Conservation (phyloP, 495 filamentous ascomycete species). For the Penicillium lagena region DNA sequence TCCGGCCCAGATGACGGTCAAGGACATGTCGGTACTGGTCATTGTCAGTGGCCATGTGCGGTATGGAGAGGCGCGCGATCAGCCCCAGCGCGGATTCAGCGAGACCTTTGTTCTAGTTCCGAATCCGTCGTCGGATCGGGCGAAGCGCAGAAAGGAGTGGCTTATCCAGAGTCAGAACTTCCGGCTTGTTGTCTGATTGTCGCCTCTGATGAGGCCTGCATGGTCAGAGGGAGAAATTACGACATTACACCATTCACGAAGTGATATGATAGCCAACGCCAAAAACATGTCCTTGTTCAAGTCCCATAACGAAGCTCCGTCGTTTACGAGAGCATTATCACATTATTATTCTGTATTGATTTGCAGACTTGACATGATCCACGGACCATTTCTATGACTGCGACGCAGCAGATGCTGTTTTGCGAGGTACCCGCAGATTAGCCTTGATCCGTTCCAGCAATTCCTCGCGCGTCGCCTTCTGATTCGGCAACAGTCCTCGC, state of each 20-base stretch:
- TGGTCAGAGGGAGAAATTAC: too few species aligned
- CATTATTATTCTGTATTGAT: too few species aligned
- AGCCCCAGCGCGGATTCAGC: constrained; percentile 57
- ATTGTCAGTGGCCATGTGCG: constrained; percentile 61
- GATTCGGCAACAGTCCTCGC: constrained; percentile 66
- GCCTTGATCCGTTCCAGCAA: constrained; percentile 74
- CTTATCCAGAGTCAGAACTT: constrained; percentile 72
- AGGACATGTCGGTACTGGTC: constrained; percentile 64
- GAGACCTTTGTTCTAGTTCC: constrained; percentile 74
- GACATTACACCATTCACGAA: too few species aligned
- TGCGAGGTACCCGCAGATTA: constrained; percentile 56
- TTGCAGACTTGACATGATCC: too few species aligned
- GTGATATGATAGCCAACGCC: too few species aligned
- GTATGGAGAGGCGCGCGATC: constrained; percentile 50
- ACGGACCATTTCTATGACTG: constrained; percentile 1
- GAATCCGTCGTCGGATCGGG: constrained; percentile 52
- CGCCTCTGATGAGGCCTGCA: neutral
- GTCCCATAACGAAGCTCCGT: too few species aligned
- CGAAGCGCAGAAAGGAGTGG: constrained; percentile 48
- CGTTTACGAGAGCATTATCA: too few species aligned
- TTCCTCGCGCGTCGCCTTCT: constrained; percentile 63
- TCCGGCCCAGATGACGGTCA: constrained; percentile 26
- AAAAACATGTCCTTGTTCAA: too few species aligned
- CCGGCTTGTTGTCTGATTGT: constrained; percentile 46
- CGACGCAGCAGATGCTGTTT: constrained; percentile 4